Evolutionary conservation across 768 basidiomycete species (phyloP).

Genomic region (Mycena capillaripes): DNA sequence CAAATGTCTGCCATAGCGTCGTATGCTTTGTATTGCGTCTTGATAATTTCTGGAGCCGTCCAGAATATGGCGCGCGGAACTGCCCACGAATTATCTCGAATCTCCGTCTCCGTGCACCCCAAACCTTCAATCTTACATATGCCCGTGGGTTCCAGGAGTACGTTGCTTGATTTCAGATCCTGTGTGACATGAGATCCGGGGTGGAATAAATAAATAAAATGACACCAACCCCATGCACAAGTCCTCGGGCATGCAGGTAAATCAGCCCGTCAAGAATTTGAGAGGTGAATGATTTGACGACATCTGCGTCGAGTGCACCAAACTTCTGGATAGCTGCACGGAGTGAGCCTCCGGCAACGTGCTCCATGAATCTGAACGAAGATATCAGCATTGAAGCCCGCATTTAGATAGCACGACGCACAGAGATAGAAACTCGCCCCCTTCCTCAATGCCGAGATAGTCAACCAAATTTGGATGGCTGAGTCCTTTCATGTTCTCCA

Average conservation of each 20-base stretch:
- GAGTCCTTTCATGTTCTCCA: conserved; percentile 80
- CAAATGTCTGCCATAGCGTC: conserved; percentile 86
- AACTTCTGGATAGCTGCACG: conserved; percentile 76
- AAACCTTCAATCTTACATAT: conserved; percentile 77
- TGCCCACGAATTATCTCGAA: conserved; percentile 66
- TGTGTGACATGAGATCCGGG: conserved; percentile 41
- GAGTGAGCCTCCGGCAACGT: conserved; percentile 84
- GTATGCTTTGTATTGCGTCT: conserved; percentile 59
- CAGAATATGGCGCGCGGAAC: conserved; percentile 61
- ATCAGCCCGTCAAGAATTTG: conserved; percentile 82
- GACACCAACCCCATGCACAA: conserved; percentile 74
- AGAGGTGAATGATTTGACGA: conserved; percentile 77
- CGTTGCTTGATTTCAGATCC: conserved; percentile 88
- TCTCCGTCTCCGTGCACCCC: conserved; percentile 40
- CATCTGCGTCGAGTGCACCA: conserved; percentile 78
- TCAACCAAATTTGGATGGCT: conserved; percentile 86
- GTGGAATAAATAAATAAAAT: neutral
- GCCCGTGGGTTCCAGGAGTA: conserved; percentile 79
- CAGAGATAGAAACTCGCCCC: conserved; percentile 73
- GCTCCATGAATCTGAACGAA: conserved; percentile 77
- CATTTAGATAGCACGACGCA: conserved; percentile 47
- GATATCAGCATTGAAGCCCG: neutral
- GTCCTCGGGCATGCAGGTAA: conserved; percentile 78
- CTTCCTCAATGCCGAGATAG: conserved; percentile 81
- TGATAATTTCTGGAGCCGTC: conserved; percentile 82